Base-by-base conservation (phyloP, 1,284 basidiomycete genomes). In the Ustilago nuda region DNA sequence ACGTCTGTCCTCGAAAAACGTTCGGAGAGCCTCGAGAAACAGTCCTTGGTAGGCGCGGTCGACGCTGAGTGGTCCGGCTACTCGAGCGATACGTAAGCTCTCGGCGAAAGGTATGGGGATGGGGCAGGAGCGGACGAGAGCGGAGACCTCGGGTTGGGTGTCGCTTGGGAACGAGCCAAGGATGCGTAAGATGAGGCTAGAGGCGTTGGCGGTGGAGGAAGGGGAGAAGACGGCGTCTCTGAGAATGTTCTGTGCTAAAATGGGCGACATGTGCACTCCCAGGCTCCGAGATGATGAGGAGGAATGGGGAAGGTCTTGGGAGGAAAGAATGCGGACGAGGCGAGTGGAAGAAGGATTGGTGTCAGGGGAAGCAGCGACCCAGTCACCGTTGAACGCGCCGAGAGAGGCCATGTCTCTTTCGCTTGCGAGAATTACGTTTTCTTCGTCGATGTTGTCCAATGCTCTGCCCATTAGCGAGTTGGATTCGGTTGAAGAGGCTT, bases 321-420 rank as follows among this genome's bases (percentile, higher is more conserved):
- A 69, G 6, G 60, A 56, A 7, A 83, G 59, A 4, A 83, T 51
- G 30, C 82, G 80, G 36, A 82, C 80, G 30, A 83, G 54, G 35
- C 78, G 70, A 36, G 65, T 55, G 3, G 48, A 52, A 12, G 56
- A 43, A 15, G 39, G 15, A 67, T 57, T 15, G 55, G 70, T 9
- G 3, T 58, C 30, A 6, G 66, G 59, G 39, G 65, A 69, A 8
- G 71, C 65, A 83, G 91, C 78, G 80, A 93, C 94, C 94, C 94
- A 96, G 85, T 97, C 94, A 37, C 93, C 93, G 76, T 91, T 91
- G 74, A 95, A 90, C 4, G 93, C 87, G 0, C 94, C 94, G 33
- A 94, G 87, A 55, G 89, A 88, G 12, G 90, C 91, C 17, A 98
- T 88, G 59, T 93, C 91, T 32, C 58, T 51, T 48, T 85, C 82